A percentile compares a stretch with the other conserved stretches of the same genome.
Evolutionary conservation across 176 grass and related monocot genomes (phyloP).

Genomic region (Leersia perrieri): DNA sequence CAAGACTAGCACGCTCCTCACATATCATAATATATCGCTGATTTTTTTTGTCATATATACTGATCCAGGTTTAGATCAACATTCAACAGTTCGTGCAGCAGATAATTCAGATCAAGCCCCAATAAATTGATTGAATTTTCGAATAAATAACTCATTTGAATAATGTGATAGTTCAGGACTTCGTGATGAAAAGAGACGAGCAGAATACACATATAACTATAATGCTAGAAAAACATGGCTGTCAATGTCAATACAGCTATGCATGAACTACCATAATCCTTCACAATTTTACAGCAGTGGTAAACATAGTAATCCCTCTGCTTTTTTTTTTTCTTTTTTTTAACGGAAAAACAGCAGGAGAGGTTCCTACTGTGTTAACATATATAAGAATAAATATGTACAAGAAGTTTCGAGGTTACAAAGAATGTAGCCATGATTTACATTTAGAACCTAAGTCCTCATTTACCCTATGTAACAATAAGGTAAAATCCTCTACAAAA

Average conservation of each 20-base stretch:
- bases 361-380: too few relatives aligned
- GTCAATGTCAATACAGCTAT: not conserved
- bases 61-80: not conserved
- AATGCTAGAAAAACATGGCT: not conserved
- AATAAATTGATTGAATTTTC: not conserved
- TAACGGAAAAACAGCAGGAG: too few relatives aligned
- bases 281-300: not conserved
- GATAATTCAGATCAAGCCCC: conserved; percentile 6
- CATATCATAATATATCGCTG: not conserved
- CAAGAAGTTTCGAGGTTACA: too few relatives aligned
- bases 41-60: not conserved
- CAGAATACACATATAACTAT: conserved; percentile 2
- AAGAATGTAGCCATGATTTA: too few relatives aligned
- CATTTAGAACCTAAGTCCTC: too few relatives aligned
- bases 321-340: too few relatives aligned
- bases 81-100: not conserved
- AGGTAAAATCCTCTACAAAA: too few relatives aligned
- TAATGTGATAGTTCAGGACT: not conserved
- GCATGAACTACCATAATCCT: not conserved
- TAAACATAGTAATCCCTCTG: not conserved
- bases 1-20: not conserved
- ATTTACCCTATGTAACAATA: too few relatives aligned
- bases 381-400: too few relatives aligned
- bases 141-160: not conserved
- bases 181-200: not conserved